Evolutionary conservation across 148 eudicot species (phyloP).

Genomic region (Cornus kousa): DNA sequence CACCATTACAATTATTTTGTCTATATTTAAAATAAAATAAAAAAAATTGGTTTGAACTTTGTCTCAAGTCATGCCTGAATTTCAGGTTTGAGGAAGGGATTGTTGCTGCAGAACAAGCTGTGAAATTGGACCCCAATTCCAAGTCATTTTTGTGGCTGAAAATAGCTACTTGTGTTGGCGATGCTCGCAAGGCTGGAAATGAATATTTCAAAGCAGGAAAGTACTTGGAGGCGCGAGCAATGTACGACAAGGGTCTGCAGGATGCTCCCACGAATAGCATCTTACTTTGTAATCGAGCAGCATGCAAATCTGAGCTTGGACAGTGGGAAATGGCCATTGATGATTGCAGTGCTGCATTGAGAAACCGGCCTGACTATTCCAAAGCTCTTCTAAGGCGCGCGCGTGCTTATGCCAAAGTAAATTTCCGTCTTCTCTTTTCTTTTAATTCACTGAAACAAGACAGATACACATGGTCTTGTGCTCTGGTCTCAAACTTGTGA

Average conservation of each 20-base stretch:
- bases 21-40: too few relatives aligned
- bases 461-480: too few relatives aligned
- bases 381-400: not conserved
- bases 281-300: not conserved
- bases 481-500: too few relatives aligned
- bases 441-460: not conserved
- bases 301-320: not conserved
- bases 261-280: not conserved
- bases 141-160: not conserved
- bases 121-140: not conserved
- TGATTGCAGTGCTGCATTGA: not conserved
- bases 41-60: not conserved
- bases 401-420: not conserved
- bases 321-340: not conserved
- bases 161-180: not conserved
- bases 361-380: not conserved
- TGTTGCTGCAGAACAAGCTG: not conserved
- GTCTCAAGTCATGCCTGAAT: not conserved
- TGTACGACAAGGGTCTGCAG: not conserved
- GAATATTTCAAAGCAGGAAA: not conserved
- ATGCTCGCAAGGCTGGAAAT: not conserved
- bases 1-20: too few relatives aligned
- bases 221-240: not conserved
- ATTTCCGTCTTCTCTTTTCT: not conserved
- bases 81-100: not conserved